Conservation (phyloP, 768 basidiomycete genomes). For the Rhodotorula diobovata region DNA sequence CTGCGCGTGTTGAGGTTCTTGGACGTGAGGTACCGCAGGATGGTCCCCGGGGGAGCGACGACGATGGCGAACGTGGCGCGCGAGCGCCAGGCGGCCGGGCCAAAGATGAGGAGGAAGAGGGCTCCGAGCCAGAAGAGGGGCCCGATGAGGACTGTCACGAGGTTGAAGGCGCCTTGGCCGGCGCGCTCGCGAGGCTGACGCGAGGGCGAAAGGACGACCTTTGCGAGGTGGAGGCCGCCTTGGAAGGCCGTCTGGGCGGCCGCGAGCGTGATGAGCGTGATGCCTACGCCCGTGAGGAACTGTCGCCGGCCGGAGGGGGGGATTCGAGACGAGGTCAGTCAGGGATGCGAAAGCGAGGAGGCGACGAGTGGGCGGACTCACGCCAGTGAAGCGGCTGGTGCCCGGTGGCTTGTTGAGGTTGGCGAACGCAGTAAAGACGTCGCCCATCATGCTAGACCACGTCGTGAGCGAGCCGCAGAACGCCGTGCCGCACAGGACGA, state of each 20-base stretch:
- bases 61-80: conserved; percentile 80
- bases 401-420: conserved; percentile 57
- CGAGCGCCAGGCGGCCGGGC: conserved; percentile 60
- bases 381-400: conserved; percentile 67
- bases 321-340: too few species aligned
- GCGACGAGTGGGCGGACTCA: conserved; percentile 48
- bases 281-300: conserved; percentile 81
- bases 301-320: conserved; percentile 45
- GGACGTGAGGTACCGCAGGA: conserved; percentile 76
- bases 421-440: conserved; percentile 78
- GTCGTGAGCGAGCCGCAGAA: conserved; percentile 96
- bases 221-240: conserved; percentile 66
- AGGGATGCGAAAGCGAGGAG: conserved; percentile 7
- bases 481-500: conserved; percentile 85
- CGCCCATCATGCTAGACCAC: conserved; percentile 91
- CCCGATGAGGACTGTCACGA: conserved; percentile 49
- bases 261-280: conserved; percentile 71
- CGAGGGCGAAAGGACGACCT: conserved; percentile 44
- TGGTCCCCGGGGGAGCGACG: conserved; percentile 81
- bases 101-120: conserved; percentile 66
- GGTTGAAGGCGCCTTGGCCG: conserved; percentile 12
- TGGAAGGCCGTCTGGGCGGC: conserved; percentile 70
- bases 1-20: conserved; percentile 63
- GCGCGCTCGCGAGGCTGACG: conserved; percentile 38
- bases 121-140: conserved; percentile 57